A percentile compares a stretch with the other conserved stretches of the same genome.
These are phyloP conservation scores for Colletotrichum tamarilloi DNA, from an alignment of 2,329 filamentous ascomycete genomes.

Conservation along the genomic window DNA sequence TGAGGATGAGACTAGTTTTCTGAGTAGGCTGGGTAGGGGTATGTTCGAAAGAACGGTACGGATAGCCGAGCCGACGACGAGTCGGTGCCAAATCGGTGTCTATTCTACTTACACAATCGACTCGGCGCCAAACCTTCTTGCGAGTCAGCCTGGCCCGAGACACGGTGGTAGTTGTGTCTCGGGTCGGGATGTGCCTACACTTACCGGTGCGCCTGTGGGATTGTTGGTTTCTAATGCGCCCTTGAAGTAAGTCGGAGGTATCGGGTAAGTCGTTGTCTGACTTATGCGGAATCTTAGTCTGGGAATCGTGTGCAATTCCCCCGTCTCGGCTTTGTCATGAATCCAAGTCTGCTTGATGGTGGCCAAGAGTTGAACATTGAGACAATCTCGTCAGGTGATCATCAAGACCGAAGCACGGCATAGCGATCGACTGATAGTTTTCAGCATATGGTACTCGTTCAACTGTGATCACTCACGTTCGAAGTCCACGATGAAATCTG, in stretches of 20 bases:
- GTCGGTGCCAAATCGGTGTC: background rate
- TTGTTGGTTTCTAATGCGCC: background rate
- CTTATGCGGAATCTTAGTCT: background rate
- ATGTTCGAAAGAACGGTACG: background rate
- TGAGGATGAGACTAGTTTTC: background rate
- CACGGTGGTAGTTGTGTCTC: background rate
- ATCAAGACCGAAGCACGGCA: background rate
- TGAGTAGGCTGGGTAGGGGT: background rate
- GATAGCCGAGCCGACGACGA: background rate
- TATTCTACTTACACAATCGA: too few relatives aligned
- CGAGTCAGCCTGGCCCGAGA: background rate
- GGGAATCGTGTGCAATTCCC: background rate
- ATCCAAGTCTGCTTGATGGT: too few relatives aligned
- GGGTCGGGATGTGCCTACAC: background rate
- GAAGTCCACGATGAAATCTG: background rate
- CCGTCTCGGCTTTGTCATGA: background rate
- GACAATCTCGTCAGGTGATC: background rate
- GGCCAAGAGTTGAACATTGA: background rate
- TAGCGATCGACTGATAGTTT: background rate
- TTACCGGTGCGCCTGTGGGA: background rate
- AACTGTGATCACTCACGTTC: background rate
- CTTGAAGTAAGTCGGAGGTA: background rate
- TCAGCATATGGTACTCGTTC: background rate
- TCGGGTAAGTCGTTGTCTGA: background rate
- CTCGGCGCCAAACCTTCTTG: background rate